A percentile compares a stretch with the other conserved stretches of the same genome.
Evolutionary conservation across 768 basidiomycete species (phyloP).

Genomic region (Kondoa malvinella): DNA sequence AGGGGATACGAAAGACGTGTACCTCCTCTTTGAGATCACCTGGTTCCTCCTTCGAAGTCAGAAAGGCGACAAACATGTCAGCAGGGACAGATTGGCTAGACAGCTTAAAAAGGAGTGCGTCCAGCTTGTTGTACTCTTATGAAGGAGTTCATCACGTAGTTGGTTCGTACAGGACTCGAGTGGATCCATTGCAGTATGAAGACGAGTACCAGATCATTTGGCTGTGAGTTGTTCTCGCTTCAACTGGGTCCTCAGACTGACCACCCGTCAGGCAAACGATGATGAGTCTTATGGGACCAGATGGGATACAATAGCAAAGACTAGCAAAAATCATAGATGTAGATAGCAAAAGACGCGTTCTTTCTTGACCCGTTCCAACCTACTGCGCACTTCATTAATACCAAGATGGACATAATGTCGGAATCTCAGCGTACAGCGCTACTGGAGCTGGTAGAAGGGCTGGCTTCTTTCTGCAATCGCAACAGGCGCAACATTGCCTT

Average conservation of each 20-base stretch:
- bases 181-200: background rate
- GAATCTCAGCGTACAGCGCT: background rate
- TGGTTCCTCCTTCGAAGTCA: background rate
- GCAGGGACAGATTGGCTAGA: background rate
- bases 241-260: background rate
- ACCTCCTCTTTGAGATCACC: background rate
- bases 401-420: background rate
- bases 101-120: background rate
- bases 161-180: background rate
- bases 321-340: too few relatives aligned
- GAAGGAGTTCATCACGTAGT: background rate
- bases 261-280: background rate
- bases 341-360: too few relatives aligned
- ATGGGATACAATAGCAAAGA: background rate
- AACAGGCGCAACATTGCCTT: background rate
- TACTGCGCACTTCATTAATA: too few relatives aligned
- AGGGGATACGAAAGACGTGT: background rate
- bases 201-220: background rate
- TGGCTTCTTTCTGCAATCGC: background rate
- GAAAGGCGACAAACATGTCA: background rate
- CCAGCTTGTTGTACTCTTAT: background rate
- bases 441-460: background rate
- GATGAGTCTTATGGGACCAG: background rate
- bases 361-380: too few relatives aligned
- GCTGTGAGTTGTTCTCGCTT: background rate